Conservation (phyloP, 2,329 filamentous ascomycete species). For the Aureobasidium sp. region DNA sequence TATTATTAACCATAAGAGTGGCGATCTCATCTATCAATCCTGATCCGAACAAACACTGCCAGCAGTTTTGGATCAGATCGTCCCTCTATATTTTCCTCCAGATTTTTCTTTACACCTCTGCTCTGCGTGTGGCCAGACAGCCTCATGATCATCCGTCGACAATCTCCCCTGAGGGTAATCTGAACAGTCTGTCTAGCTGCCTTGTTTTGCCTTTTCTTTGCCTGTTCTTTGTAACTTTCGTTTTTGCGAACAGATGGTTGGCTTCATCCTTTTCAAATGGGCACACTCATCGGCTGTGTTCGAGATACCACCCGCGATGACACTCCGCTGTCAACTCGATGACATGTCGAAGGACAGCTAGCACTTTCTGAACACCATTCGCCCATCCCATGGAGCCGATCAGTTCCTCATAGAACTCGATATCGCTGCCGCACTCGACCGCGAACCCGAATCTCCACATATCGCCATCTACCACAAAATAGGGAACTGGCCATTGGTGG, state of each 20-base stretch:
- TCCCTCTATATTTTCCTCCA: background rate
- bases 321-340: background rate
- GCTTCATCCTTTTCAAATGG: background rate
- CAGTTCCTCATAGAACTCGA: background rate
- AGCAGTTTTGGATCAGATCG: background rate
- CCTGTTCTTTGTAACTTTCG: background rate
- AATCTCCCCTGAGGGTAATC: too few species aligned
- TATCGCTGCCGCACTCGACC: background rate
- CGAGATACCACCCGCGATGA: background rate
- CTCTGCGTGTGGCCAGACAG: too few species aligned
- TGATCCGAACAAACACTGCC: background rate
- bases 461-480: background rate
- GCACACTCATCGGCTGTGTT: background rate
- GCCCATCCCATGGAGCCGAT: background rate
- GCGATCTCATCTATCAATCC: background rate
- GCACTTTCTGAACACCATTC: background rate
- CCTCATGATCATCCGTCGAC: too few species aligned
- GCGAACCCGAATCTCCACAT: background rate
- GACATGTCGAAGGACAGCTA: background rate
- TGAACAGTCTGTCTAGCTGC: too few species aligned
- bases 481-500: background rate
- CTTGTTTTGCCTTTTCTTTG: background rate
- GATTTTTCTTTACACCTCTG: too few species aligned
- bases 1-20: background rate
- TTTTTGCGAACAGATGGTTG: background rate